Evolutionary conservation across 2,329 filamentous ascomycete species (phyloP), one percentile per base, ranked within the genome.

Genomic region (Ophiosphaerella korrae): DNA sequence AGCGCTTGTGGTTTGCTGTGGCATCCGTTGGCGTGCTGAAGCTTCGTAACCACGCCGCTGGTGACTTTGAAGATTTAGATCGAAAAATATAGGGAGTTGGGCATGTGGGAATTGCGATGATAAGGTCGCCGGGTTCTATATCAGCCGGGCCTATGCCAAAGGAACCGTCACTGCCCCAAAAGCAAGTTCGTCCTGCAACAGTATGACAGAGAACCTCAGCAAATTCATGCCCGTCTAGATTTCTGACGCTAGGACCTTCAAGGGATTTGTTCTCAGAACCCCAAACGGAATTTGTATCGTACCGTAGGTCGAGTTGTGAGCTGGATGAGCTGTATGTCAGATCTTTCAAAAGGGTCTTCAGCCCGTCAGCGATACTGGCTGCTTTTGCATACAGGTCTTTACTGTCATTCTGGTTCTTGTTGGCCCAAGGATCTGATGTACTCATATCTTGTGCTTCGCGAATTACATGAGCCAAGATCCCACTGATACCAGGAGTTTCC

Each of bases 61-160:
- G 18, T 21, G 43, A 13, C 24, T 45, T 21, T 8, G 21, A 26
- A 13, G 23, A 5, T 21, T 13, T 39, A 13, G 34, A 35, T 12
- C 34, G 34, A 9, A 45, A 35, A 5, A 45, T 35, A 16, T 45
- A 45, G 13, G 43, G 43, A 13, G 35, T 38, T 3, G 43, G 23
- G n/a, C 34, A 45, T 32, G 24, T 23, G 5, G 43, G 35, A 9
- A 45, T 31, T 12, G 43, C 43, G 29, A 45, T 35, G 9, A 45
- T 21, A 37, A 45, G 7, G 14, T 45, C 43, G 2, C 34, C 43
- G 16, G 35, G 24, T 12, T 39, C 24, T 35, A 39, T 45, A n/a
- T 34, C 29, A 12, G 43, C 43, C 8, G 43, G 43, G n/a, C 43
- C 35, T 3, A 45, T 14, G 4, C 43, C 43, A n/a, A 45, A 45